These are phyloP conservation scores for Fusarium sp. DNA, from an alignment of 2,329 filamentous ascomycete genomes.

Conservation along the genomic window DNA sequence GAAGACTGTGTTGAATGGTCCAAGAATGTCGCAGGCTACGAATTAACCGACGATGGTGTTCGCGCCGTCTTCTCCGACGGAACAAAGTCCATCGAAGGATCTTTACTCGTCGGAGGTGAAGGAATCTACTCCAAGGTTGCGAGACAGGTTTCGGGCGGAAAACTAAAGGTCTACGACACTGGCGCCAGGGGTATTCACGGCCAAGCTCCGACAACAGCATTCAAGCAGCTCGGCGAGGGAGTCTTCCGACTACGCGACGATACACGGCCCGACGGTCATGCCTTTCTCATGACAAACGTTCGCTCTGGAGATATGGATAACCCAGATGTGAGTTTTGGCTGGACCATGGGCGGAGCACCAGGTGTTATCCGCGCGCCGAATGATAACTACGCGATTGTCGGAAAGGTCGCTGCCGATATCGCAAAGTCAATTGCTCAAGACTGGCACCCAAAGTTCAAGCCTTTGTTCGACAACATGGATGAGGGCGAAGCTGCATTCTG, in stretches of 20 bases:
- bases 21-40: constrained; percentile 68
- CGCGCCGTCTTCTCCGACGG: constrained; percentile 70
- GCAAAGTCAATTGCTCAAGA: constrained; percentile 64
- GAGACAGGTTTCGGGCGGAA: constrained; percentile 67
- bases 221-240: constrained; percentile 71
- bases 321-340: constrained; percentile 67
- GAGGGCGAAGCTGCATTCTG: constrained; percentile 70
- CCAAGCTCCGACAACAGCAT: constrained; percentile 71
- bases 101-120: constrained; percentile 70
- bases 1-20: constrained; percentile 67
- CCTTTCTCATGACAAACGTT: constrained; percentile 73
- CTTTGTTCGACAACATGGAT: constrained; percentile 69
- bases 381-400: constrained; percentile 69
- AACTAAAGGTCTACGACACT: constrained; percentile 71
- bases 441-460: constrained; percentile 67
- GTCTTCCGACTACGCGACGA: constrained; percentile 68
- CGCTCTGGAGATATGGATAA: constrained; percentile 70
- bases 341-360: constrained; percentile 70
- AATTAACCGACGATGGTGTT: constrained; percentile 66
- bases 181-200: constrained; percentile 74
- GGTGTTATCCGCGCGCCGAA: constrained; percentile 69
- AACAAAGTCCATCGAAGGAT: constrained; percentile 67
- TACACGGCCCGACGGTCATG: constrained; percentile 56
- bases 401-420: constrained; percentile 66
- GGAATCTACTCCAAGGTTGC: constrained; percentile 71